Evolutionary conservation across 441 rosid genomes (phyloP).

Genomic region (Geranium incanum): DNA sequence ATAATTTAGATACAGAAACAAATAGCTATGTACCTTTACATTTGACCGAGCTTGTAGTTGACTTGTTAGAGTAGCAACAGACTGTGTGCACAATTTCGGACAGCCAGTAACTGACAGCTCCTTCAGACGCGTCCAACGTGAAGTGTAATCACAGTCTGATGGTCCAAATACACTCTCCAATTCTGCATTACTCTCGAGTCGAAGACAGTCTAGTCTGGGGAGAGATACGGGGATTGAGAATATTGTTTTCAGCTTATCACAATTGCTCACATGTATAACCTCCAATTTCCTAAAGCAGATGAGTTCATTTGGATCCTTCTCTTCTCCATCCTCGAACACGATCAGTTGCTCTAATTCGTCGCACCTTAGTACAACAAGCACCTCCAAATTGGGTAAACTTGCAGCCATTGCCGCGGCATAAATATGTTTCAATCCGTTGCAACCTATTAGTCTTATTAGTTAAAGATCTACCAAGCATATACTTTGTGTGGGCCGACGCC

Average conservation of each 20-base stretch:
- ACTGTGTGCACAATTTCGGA: neutral
- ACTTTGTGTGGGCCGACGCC: neutral
- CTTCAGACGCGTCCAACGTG: neutral
- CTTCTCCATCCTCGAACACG: neutral
- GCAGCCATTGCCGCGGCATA: neutral
- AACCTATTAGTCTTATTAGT: neutral
- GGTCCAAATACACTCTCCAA: neutral
- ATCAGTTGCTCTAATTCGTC: neutral
- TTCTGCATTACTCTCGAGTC: neutral
- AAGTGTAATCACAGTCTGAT: neutral
- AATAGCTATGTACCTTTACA: neutral
- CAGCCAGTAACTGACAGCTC: neutral
- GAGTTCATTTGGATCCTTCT: no score
- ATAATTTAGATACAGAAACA: neutral
- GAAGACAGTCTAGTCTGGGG: neutral
- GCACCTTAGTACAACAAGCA: neutral
- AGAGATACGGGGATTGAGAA: neutral
- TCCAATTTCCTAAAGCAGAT: neutral
- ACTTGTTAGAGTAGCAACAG: neutral
- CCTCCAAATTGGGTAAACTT: neutral
- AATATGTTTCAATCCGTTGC: neutral
- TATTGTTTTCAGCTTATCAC: neutral
- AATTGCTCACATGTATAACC: neutral
- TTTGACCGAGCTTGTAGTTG: neutral
- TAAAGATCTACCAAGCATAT: neutral